phyloP scores from a whole-genome alignment of 306 rosid genomes.

The Cucurbita ficifolia region DNA sequence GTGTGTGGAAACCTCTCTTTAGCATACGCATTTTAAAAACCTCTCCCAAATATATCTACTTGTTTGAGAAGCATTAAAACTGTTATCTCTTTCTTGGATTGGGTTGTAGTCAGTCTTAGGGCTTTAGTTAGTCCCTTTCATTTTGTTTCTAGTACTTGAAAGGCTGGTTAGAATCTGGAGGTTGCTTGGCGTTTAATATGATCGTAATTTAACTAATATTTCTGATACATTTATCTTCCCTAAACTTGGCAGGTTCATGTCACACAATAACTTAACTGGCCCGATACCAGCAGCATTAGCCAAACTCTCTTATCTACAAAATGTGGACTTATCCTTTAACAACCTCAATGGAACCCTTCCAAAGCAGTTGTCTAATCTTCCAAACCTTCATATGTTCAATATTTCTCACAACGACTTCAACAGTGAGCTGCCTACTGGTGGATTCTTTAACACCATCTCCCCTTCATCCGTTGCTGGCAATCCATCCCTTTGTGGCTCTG shows the following conservation, averaged over 20 bases:
- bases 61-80: background rate
- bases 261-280: slow-evolving; percentile 52
- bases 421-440: slow-evolving; percentile 81
- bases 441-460: slow-evolving; percentile 75
- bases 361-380: slow-evolving; percentile 77
- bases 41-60: background rate
- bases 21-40: too few species aligned
- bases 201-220: background rate
- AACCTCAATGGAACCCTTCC: slow-evolving; percentile 61
- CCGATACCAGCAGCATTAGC: slow-evolving; percentile 55
- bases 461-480: slow-evolving; percentile 57
- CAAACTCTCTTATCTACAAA: slow-evolving; percentile 48
- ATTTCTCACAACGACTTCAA: slow-evolving; percentile 74
- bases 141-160: background rate
- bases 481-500: slow-evolving; percentile 83
- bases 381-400: slow-evolving; percentile 61
- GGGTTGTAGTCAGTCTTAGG: background rate
- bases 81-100: background rate
- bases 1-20: too few species aligned
- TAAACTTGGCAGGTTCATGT: slow-evolving; percentile 36
- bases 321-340: slow-evolving; percentile 69
- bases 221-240: background rate
- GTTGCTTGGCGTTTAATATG: background rate
- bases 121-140: background rate
- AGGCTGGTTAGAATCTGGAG: background rate